Evolutionary conservation across 257 asterid species (phyloP).

Genomic region (Phtheirospermum japonicum): DNA sequence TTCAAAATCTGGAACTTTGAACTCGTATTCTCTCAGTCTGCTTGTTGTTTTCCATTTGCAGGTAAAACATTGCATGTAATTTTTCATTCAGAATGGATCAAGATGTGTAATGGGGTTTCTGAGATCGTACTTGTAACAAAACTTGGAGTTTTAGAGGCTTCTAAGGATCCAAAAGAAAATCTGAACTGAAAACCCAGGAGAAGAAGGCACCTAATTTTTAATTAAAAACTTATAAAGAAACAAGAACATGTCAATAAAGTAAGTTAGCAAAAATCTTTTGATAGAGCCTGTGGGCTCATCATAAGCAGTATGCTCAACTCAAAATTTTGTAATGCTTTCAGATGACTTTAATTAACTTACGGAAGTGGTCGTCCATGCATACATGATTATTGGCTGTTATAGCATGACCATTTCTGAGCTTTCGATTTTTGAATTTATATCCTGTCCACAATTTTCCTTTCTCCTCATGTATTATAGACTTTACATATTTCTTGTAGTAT

Average conservation of each 20-base stretch:
- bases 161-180: background rate
- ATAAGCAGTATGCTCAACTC: constrained; percentile 1
- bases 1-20: constrained; percentile 73
- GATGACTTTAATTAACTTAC: constrained; percentile 8
- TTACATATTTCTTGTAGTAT: constrained; percentile 3
- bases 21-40: constrained; percentile 80
- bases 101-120: constrained; percentile 8
- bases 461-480: background rate
- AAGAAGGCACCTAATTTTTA: constrained; percentile 9
- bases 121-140: constrained; percentile 17
- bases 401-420: background rate
- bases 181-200: background rate
- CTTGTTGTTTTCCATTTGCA: constrained; percentile 90
- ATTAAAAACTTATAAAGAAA: constrained; percentile 1
- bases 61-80: constrained; percentile 47
- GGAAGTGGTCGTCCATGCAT: background rate
- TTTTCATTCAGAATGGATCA: background rate
- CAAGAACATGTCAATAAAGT: constrained; percentile 19
- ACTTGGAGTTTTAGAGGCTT: constrained; percentile 18
- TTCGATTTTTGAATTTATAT: background rate
- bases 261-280: constrained; percentile 11
- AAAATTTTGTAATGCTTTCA: constrained; percentile 13
- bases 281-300: constrained; percentile 3
- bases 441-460: background rate
- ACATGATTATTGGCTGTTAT: constrained; percentile 9